Conservation (phyloP, 1,284 basidiomycete genomes). For the Apiotrichum sp. region DNA sequence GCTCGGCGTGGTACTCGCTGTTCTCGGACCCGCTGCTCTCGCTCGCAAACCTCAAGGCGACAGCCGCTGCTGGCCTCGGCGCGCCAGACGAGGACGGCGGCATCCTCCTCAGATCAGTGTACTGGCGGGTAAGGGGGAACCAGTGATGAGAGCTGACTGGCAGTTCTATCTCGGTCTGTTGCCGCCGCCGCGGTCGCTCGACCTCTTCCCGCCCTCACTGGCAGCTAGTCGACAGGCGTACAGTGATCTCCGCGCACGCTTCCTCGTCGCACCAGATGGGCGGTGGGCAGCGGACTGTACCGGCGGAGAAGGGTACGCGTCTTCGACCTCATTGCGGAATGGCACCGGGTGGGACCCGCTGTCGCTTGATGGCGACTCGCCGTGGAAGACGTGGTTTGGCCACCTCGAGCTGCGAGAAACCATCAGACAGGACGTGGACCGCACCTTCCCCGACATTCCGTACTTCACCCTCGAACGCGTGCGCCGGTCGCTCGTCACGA, state of each 20-base stretch:
- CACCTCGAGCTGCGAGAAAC: slow-evolving; percentile 77
- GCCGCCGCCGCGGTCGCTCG: slow-evolving; percentile 39
- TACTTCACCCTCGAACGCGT: slow-evolving; percentile 74
- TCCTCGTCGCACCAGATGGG: slow-evolving; percentile 49
- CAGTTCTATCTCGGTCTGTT: slow-evolving; percentile 46
- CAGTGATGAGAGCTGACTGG: neutral
- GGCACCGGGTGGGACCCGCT: slow-evolving; percentile 67
- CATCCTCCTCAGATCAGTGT: slow-evolving; percentile 40
- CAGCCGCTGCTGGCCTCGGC: slow-evolving; percentile 35
- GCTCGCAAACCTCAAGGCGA: slow-evolving; percentile 29
- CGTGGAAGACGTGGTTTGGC: slow-evolving; percentile 87
- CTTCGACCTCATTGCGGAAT: slow-evolving; percentile 1
- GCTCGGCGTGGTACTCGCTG: slow-evolving; percentile 33
- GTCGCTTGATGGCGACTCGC: slow-evolving; percentile 74
- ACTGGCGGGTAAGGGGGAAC: slow-evolving; percentile 42
- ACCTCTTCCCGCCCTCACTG: slow-evolving; percentile 32
- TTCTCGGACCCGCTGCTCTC: slow-evolving; percentile 45
- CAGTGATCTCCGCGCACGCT: slow-evolving; percentile 40
- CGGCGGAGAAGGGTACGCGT: slow-evolving; percentile 25
- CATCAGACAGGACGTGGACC: slow-evolving; percentile 84
- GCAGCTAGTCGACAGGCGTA: slow-evolving; percentile 33
- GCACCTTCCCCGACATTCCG: slow-evolving; percentile 87
- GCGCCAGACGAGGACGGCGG: slow-evolving; percentile 31
- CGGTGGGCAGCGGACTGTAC: slow-evolving; percentile 49
- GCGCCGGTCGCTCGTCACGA: slow-evolving; percentile 71